A percentile compares a stretch with the other conserved stretches of the same genome.
phyloP scores from a whole-genome alignment of 2,329 filamentous ascomycete genomes.

The Colletotrichum orchidophilum region DNA sequence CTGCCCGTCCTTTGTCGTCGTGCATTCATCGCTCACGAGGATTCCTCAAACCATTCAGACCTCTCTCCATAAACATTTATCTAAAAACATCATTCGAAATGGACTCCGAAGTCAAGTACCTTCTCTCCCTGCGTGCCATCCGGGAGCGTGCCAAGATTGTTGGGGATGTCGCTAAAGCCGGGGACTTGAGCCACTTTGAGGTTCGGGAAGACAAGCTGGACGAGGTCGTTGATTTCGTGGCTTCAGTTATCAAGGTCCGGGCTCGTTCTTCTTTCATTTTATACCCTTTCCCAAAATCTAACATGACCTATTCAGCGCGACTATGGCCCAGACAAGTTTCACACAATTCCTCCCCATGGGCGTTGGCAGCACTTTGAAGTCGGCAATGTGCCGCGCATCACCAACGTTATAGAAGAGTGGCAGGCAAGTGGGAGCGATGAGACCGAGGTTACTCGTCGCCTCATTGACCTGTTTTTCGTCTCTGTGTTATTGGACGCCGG shows the following conservation, averaged over 20 bases:
- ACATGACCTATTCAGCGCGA: slow-evolving; percentile 50
- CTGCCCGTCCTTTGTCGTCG: not conserved
- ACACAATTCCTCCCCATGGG: slow-evolving; percentile 63
- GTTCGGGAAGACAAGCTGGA: slow-evolving; percentile 49
- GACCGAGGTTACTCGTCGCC: slow-evolving; percentile 58
- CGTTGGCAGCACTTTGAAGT: slow-evolving; percentile 73
- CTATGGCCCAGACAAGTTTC: slow-evolving; percentile 56
- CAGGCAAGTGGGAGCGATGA: slow-evolving; percentile 50
- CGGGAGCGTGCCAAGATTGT: slow-evolving; percentile 47
- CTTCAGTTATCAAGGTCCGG: slow-evolving; percentile 52
- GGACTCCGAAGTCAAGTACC: slow-evolving; percentile 41
- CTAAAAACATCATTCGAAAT: not conserved
- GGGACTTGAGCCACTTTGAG: slow-evolving; percentile 52
- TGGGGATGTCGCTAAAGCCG: slow-evolving; percentile 46
- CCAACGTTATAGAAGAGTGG: slow-evolving; percentile 56
- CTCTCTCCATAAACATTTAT: not conserved
- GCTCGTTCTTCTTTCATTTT: not conserved
- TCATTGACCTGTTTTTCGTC: slow-evolving; percentile 70
- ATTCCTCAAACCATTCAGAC: not conserved
- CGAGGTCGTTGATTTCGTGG: slow-evolving; percentile 53
- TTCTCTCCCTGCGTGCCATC: slow-evolving; percentile 47
- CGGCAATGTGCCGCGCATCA: slow-evolving; percentile 60
- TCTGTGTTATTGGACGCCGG: slow-evolving; percentile 67
- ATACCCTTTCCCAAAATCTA: not conserved
- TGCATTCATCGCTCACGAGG: not conserved